These are phyloP conservation scores for Pythium aristosporum DNA, from an alignment of 352 stramenopile genomes.

Conservation along the genomic window DNA sequence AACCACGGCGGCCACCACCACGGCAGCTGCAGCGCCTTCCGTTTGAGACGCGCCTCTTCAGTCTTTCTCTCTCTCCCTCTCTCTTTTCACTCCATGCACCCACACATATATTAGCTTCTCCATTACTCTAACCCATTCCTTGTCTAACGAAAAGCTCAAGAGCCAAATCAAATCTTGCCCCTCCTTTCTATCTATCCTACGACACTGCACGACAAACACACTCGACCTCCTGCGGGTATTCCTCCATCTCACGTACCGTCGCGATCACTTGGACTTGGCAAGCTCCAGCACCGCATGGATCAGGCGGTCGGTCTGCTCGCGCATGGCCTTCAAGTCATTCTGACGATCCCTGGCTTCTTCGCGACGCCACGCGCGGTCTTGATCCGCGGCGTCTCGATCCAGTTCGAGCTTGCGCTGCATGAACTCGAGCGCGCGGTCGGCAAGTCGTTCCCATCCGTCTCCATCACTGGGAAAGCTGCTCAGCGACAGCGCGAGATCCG, in stretches of 20 bases:
- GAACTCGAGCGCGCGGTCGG: slow-evolving; percentile 3
- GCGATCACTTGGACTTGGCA: slow-evolving; percentile 3
- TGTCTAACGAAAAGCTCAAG: too few species aligned
- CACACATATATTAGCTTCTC: slow-evolving; percentile 5
- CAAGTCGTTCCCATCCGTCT: slow-evolving; percentile 5
- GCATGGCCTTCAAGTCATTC: slow-evolving; percentile 15
- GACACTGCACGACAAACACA: neutral
- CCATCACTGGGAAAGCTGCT: neutral
- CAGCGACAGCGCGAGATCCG: neutral
- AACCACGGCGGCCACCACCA: neutral
- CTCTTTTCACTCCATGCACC: neutral
- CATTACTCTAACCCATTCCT: too few species aligned
- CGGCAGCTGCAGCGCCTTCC: neutral
- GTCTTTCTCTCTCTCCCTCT: neutral
- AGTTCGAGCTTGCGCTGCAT: slow-evolving; percentile 20
- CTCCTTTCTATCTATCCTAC: neutral
- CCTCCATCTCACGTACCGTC: neutral
- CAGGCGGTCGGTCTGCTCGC: slow-evolving; percentile 18
- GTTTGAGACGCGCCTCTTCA: neutral
- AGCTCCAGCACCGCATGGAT: slow-evolving; percentile 13
- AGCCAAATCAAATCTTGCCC: too few species aligned
- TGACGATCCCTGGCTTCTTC: slow-evolving; percentile 11
- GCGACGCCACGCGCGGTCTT: slow-evolving; percentile 15
- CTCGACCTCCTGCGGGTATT: neutral
- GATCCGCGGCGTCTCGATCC: slow-evolving; percentile 8